These are phyloP conservation scores for Fagus crenata DNA, from an alignment of 306 rosid genomes.

Conservation along the genomic window DNA sequence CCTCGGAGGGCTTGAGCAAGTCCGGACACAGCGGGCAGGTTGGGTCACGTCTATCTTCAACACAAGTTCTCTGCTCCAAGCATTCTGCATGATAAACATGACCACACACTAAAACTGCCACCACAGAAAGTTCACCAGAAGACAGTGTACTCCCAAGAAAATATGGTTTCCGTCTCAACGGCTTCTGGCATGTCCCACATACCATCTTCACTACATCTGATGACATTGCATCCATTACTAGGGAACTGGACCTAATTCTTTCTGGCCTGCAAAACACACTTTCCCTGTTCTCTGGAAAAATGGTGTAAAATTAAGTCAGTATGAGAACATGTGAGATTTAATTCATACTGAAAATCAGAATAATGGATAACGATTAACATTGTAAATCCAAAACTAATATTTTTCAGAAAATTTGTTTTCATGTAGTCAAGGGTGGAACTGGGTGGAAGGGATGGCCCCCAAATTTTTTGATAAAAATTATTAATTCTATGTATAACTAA, in stretches of 20 bases:
- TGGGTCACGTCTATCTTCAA: constrained; percentile 66
- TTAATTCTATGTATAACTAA: too few relatives aligned
- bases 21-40: constrained; percentile 63
- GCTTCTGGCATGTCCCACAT: constrained; percentile 74
- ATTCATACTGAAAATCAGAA: background rate
- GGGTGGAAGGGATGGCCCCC: too few relatives aligned
- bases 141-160: constrained; percentile 48
- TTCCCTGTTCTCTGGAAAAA: constrained; percentile 51
- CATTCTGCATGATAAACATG: constrained; percentile 88
- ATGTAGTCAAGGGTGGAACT: too few relatives aligned
- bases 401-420: constrained; percentile 2
- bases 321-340: background rate
- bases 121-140: constrained; percentile 59
- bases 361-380: background rate
- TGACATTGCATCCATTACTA: constrained; percentile 42
- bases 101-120: constrained; percentile 84
- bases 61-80: constrained; percentile 63
- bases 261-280: constrained; percentile 57
- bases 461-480: too few relatives aligned
- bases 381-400: background rate
- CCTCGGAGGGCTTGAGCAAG: constrained; percentile 26
- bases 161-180: constrained; percentile 52
- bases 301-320: background rate
- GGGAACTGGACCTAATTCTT: constrained; percentile 61
- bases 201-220: constrained; percentile 47